Conservation (phyloP, 2,329 filamentous ascomycete species). For the Metarhizium anisopliae region DNA sequence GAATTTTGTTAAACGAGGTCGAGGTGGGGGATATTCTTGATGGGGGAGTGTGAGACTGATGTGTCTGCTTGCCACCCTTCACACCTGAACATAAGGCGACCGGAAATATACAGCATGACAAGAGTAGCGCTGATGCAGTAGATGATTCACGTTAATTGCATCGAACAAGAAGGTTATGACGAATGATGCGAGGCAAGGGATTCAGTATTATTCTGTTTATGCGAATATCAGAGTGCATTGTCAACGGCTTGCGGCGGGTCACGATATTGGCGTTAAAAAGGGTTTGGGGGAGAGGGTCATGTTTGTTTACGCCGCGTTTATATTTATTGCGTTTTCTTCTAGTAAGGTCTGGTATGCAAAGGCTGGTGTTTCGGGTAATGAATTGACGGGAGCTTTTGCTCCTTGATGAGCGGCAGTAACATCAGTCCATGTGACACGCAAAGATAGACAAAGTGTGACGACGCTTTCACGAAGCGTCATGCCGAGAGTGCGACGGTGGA, state of each 20-base stretch:
- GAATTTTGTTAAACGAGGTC: slow-evolving; percentile 57
- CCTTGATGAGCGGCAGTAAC: not conserved
- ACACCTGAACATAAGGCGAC: not conserved
- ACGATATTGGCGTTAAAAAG: slow-evolving; percentile 2
- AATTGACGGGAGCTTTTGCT: not conserved
- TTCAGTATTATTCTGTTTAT: not conserved
- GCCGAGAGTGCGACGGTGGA: too few species aligned
- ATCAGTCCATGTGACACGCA: too few species aligned
- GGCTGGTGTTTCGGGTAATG: not conserved
- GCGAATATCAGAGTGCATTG: slow-evolving; percentile 1
- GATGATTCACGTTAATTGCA: slow-evolving; percentile 3
- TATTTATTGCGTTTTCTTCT: not conserved
- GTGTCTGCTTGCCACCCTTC: not conserved
- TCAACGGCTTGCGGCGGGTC: not conserved
- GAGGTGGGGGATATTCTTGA: slow-evolving; percentile 44
- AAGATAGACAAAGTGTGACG: too few species aligned
- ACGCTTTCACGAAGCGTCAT: too few species aligned
- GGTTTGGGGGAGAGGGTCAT: not conserved
- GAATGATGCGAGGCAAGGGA: not conserved
- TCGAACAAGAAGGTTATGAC: not conserved
- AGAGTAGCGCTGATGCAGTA: not conserved
- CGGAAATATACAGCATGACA: slow-evolving; percentile 1
- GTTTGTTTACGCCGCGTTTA: not conserved
- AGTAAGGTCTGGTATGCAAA: not conserved
- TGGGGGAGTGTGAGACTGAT: slow-evolving; percentile 16